Evolutionary conservation across 345 rosid genomes (phyloP).

Genomic region (Leavenworthia alabamica): DNA sequence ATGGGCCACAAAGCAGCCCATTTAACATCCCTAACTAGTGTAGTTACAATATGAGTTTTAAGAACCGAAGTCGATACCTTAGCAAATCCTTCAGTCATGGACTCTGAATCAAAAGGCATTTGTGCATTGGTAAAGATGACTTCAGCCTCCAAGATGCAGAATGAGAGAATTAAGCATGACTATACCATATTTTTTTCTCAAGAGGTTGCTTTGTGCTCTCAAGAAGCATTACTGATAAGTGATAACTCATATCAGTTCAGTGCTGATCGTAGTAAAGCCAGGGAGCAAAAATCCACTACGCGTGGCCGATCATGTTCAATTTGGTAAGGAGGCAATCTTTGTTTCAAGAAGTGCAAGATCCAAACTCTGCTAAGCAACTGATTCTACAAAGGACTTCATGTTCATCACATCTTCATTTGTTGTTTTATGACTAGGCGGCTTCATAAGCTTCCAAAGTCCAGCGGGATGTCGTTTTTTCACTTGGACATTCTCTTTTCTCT

Average conservation of each 20-base stretch:
- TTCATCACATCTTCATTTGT: constrained; percentile 52
- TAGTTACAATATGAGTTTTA: neutral
- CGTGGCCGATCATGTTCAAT: neutral
- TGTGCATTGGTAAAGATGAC: neutral
- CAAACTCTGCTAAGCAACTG: constrained; percentile 31
- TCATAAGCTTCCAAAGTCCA: constrained; percentile 72
- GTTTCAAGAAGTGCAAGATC: constrained; percentile 4
- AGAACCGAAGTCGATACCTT: neutral
- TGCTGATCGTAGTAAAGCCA: neutral
- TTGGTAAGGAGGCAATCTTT: constrained; percentile 1
- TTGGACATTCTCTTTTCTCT: constrained; percentile 36
- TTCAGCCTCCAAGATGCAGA: neutral
- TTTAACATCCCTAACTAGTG: neutral
- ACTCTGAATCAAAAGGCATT: neutral
- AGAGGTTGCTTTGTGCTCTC: constrained; percentile 1
- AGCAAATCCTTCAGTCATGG: neutral
- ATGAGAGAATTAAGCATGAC: neutral
- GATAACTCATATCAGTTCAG: neutral
- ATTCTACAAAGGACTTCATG: constrained; percentile 54
- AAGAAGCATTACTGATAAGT: neutral
- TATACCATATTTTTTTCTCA: neutral
- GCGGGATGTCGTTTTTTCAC: constrained; percentile 38
- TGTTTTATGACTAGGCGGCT: constrained; percentile 39
- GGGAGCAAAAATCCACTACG: neutral
- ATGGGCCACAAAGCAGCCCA: neutral